Base-by-base conservation (phyloP, 208 protist species). In the Leishmania turanica region DNA sequence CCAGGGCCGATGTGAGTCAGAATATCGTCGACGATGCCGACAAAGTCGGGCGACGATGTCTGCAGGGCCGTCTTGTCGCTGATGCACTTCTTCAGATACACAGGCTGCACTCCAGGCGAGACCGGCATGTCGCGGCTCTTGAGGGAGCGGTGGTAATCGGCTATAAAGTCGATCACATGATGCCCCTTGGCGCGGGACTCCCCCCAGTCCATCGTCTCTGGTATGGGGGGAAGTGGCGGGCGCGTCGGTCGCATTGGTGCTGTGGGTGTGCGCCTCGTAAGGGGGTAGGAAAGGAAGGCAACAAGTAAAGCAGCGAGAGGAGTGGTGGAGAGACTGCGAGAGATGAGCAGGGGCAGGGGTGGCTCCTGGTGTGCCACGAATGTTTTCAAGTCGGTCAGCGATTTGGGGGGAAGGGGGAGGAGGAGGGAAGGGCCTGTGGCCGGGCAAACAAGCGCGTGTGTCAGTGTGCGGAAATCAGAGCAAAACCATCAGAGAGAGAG, bases 1-100 rank as follows among this genome's bases (percentile, higher is more conserved):
- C 90, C 90, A 6, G 92, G 91, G 34, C 91, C 77, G 69, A 96
- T 90, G 70, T 89, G 56, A 11, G 81, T 53, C 66, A 85, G 68
- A 34, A 94, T 82, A 78, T 96, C 90, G 19, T 58, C 77, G 37
- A 92, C 47, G 27, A 95, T 79, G 37, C 53, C 58, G n/a, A 71
- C 77, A 54, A 90, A 93, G 68, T 82, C 65, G 6, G 71, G 71
- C 21, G 76, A 71, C 47, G 82, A 72, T 17, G 69, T 73, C 77
- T 88, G 64, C 45, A 87, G 90, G 0, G 84, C 84, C 3, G 37
- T 70, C 40, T n/a, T 69, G 45, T 69, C 80, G 51, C 79, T 75
- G 49, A 95, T 88, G 45, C 79, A 62, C 51, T 77, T 56, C 75
- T 83, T 81, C 64, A 95, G 64, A 58, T 91, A 92, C 13, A 85